A percentile compares a stretch with the other conserved stretches of the same genome.
These are phyloP conservation scores for Solanum appendiculatum DNA, from an alignment of 257 asterid species.

Conservation along the genomic window DNA sequence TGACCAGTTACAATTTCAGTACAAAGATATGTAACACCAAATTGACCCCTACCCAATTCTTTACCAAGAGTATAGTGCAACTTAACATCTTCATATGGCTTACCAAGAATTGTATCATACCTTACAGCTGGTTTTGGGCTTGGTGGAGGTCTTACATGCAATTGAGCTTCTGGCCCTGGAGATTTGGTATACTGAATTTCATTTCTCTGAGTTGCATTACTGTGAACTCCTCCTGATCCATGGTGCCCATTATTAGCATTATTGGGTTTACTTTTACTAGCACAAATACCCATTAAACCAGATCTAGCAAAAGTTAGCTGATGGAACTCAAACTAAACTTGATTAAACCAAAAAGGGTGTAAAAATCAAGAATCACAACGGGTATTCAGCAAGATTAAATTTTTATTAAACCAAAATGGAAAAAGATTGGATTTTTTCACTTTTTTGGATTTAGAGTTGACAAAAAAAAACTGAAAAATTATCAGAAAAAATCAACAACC, in stretches of 20 bases:
- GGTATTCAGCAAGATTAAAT: neutral
- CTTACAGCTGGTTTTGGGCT: conserved; percentile 25
- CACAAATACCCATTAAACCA: conserved; percentile 32
- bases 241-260: conserved; percentile 5
- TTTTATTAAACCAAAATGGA: neutral
- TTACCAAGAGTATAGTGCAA: conserved; percentile 40
- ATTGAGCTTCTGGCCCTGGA: conserved; percentile 40
- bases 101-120: conserved; percentile 49
- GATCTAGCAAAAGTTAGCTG: neutral
- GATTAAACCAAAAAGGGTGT: neutral
- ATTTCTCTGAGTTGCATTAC: conserved; percentile 8
- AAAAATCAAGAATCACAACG: neutral
- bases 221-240: conserved; percentile 11
- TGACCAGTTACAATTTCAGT: conserved; percentile 34
- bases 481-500: neutral
- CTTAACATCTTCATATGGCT: conserved; percentile 49
- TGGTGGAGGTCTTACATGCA: conserved; percentile 17
- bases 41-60: conserved; percentile 75
- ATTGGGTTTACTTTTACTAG: conserved; percentile 24
- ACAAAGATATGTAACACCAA: conserved; percentile 67
- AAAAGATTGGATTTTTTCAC: neutral
- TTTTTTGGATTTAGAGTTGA: neutral
- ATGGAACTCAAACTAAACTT: neutral
- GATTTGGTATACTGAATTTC: conserved; percentile 44
- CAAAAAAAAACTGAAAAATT: neutral